A percentile compares a stretch with the other conserved stretches of the same genome.
These are phyloP conservation scores for Phytopythium sindhum DNA, from an alignment of 352 stramenopile genomes.

Conservation along the genomic window DNA sequence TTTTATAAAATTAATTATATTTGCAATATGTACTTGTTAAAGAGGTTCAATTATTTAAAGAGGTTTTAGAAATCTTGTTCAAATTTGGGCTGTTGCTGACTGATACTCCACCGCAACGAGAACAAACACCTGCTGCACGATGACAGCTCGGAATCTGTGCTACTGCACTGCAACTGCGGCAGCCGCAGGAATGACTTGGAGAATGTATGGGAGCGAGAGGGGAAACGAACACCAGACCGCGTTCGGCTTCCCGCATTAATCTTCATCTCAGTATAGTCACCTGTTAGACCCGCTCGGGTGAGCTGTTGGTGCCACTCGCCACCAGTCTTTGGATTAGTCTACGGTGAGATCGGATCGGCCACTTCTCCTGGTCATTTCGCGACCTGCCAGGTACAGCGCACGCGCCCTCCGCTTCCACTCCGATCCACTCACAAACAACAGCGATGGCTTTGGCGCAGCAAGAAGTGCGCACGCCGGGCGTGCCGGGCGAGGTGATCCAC, in stretches of 20 bases:
- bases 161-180: not conserved
- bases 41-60: not conserved
- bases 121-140: not conserved
- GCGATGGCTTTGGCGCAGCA: slow-evolving; percentile 19
- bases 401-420: not conserved
- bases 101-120: not conserved
- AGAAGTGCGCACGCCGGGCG: slow-evolving; percentile 24
- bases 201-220: not conserved
- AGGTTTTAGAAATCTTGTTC: not conserved
- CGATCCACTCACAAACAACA: not conserved
- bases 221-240: not conserved
- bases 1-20: not conserved
- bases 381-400: slow-evolving; percentile 21
- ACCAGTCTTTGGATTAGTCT: slow-evolving; percentile 2
- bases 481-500: slow-evolving; percentile 18
- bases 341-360: slow-evolving; percentile 5
- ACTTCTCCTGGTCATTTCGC: slow-evolving; percentile 15
- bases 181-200: not conserved
- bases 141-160: not conserved
- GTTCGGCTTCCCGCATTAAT: not conserved
- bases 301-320: not conserved
- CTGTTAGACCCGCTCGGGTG: too few species aligned
- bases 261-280: not conserved
- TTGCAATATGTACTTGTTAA: too few species aligned
- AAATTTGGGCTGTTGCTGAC: too few species aligned